phyloP scores from a whole-genome alignment of 768 basidiomycete genomes.

The Austroboletus festivus region DNA sequence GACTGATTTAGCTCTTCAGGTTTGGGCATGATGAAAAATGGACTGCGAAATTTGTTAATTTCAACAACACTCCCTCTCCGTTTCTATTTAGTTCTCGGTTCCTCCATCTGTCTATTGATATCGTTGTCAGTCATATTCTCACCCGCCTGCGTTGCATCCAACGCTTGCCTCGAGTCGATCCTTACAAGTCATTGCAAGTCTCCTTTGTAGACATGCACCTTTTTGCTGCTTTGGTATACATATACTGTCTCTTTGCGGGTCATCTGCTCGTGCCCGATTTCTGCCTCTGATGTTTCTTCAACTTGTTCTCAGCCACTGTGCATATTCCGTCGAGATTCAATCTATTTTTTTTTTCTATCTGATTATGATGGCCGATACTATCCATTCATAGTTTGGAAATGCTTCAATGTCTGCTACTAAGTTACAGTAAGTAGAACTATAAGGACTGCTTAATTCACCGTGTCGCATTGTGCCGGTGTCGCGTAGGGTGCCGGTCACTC shows the following conservation, averaged over 20 bases:
- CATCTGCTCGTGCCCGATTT: slow-evolving; percentile 32
- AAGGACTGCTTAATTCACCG: background rate
- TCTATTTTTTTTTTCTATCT: slow-evolving; percentile 25
- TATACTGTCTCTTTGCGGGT: slow-evolving; percentile 34
- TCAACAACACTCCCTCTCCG: slow-evolving; percentile 20
- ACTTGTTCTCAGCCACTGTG: slow-evolving; percentile 43
- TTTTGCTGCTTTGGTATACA: slow-evolving; percentile 36
- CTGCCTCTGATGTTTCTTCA: slow-evolving; percentile 34
- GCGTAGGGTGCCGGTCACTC: slow-evolving; percentile 1
- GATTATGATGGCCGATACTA: background rate
- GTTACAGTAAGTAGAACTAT: slow-evolving; percentile 8
- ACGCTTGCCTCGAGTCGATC: slow-evolving; percentile 61
- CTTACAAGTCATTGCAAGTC: slow-evolving; percentile 47
- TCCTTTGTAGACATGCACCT: slow-evolving; percentile 29
- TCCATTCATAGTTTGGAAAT: background rate
- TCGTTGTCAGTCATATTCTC: slow-evolving; percentile 51
- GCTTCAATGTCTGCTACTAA: background rate
- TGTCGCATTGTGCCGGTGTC: background rate
- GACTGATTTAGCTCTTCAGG: slow-evolving; percentile 42
- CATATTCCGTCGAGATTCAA: slow-evolving; percentile 44
- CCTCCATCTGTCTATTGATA: slow-evolving; percentile 43
- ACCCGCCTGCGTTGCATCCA: slow-evolving; percentile 46
- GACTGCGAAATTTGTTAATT: slow-evolving; percentile 12
- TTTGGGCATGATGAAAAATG: slow-evolving; percentile 69
- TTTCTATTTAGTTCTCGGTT: slow-evolving; percentile 23